phyloP scores from a whole-genome alignment of 768 basidiomycete genomes.

The Suillus sp. region DNA sequence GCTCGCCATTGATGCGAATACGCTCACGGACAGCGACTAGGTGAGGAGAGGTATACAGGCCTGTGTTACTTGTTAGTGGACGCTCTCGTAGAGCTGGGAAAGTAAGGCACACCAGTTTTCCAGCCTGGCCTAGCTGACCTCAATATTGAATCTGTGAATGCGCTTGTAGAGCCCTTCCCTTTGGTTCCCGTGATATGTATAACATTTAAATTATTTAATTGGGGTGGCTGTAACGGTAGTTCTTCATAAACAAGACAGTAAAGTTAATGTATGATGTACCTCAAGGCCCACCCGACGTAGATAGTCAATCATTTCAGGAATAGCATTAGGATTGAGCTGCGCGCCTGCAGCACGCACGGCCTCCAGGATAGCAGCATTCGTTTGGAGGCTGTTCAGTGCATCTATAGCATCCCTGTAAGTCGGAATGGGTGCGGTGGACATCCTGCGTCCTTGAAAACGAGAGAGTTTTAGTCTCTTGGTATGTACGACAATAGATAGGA shows the following conservation, averaged over 20 bases:
- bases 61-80: conserved; percentile 39
- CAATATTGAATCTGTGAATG: conserved; percentile 87
- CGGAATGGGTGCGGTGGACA: conserved; percentile 49
- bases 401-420: conserved; percentile 76
- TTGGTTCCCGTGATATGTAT: conserved; percentile 98
- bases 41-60: conserved; percentile 96
- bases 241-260: conserved; percentile 18
- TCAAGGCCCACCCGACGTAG: conserved; percentile 82
- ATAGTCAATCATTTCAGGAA: conserved; percentile 91
- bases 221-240: conserved; percentile 56
- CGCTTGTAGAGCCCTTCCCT: conserved; percentile 96
- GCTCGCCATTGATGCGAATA: conserved; percentile 89
- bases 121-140: conserved; percentile 71
- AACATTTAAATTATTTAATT: conserved; percentile 87
- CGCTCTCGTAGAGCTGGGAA: background rate
- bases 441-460: conserved; percentile 34
- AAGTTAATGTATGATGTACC: conserved; percentile 45
- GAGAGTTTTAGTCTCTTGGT: background rate
- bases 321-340: conserved; percentile 57
- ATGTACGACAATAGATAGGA: conserved; percentile 12
- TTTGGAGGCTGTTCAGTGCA: conserved; percentile 78
- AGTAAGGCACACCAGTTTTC: conserved; percentile 68
- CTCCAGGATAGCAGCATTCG: conserved; percentile 91
- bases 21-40: conserved; percentile 94
- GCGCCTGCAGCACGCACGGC: conserved; percentile 77